These are phyloP conservation scores for Taiozyma sp. DNA, from an alignment of 1,139 yeast species.

Conservation along the genomic window DNA sequence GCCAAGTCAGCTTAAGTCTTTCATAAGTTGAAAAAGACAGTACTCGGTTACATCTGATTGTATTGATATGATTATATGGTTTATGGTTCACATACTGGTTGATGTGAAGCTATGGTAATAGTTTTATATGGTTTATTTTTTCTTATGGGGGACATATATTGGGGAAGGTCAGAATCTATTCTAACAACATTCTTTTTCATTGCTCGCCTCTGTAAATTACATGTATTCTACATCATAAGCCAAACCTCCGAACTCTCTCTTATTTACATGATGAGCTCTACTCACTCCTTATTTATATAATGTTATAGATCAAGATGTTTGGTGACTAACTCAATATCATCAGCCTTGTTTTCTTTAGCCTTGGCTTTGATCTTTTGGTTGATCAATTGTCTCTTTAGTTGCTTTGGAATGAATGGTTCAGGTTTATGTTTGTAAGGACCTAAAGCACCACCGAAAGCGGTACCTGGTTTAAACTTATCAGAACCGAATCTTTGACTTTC, in stretches of 20 bases:
- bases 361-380: slow-evolving; percentile 30
- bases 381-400: slow-evolving; percentile 38
- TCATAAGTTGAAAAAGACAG: neutral
- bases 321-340: slow-evolving; percentile 25
- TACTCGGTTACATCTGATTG: neutral
- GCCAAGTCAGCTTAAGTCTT: neutral
- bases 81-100: neutral
- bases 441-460: slow-evolving; percentile 74
- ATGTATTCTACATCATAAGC: neutral
- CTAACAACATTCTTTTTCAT: neutral
- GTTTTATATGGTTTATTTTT: neutral
- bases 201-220: neutral
- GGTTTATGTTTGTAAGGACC: slow-evolving; percentile 66
- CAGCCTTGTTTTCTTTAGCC: slow-evolving; percentile 24
- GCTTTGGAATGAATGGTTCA: slow-evolving; percentile 63
- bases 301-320: slow-evolving; percentile 16
- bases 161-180: neutral
- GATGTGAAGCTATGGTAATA: slow-evolving; percentile 4
- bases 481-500: slow-evolving; percentile 55
- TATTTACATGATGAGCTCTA: slow-evolving; percentile 5
- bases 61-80: neutral
- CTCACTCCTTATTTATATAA: neutral
- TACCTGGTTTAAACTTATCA: slow-evolving; percentile 61
- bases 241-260: neutral
- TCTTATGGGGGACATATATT: neutral